Evolutionary conservation across 805 yeast species (phyloP).

Genomic region (Candida pseudoglaebosa): DNA sequence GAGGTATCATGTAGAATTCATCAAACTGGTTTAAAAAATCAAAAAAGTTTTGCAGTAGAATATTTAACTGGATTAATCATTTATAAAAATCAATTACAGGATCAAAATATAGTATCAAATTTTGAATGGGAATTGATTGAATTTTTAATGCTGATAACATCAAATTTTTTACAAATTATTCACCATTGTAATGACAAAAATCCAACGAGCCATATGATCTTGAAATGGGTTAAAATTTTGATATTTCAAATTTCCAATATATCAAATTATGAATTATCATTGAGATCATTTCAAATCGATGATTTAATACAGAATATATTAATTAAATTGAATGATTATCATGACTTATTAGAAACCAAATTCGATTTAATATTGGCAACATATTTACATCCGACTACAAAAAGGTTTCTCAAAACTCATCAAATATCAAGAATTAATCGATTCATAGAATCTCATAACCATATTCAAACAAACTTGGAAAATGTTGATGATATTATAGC

Average conservation of each 20-base stretch:
- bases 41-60: constrained; percentile 8
- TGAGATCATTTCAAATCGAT: constrained; percentile 6
- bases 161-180: constrained; percentile 13
- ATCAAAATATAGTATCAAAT: constrained; percentile 4
- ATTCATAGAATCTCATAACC: constrained; percentile 4
- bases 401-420: constrained; percentile 16
- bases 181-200: constrained; percentile 5
- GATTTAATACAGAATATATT: constrained; percentile 7
- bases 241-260: constrained; percentile 14
- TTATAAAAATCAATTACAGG: constrained; percentile 9
- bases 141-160: constrained; percentile 10
- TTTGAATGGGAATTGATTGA: constrained; percentile 14
- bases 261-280: constrained; percentile 1
- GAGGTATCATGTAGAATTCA: constrained; percentile 3
- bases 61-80: constrained; percentile 9
- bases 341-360: constrained; percentile 12
- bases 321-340: constrained; percentile 9
- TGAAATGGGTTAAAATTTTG: constrained; percentile 20
- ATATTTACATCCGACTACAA: constrained; percentile 23
- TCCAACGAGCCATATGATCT: constrained; percentile 17
- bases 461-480: background rate
- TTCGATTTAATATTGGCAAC: constrained; percentile 13
- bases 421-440: constrained; percentile 12
- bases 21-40: constrained; percentile 6
- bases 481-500: constrained; percentile 21